These are phyloP conservation scores for Saturnispora kantuleensis DNA, from an alignment of 805 yeast genomes.

Conservation along the genomic window DNA sequence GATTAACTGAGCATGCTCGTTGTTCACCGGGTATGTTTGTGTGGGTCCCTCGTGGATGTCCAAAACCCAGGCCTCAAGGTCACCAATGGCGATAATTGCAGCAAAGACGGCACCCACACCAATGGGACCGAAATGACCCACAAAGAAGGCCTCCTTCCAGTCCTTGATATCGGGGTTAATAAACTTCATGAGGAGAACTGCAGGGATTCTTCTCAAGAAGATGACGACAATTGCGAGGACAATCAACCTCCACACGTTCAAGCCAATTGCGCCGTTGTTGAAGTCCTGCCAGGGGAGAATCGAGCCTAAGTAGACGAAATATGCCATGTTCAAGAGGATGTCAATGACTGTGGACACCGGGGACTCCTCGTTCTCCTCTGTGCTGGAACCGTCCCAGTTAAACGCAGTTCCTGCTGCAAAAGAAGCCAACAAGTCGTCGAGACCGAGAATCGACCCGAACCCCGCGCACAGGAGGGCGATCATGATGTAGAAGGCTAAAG, in stretches of 20 bases:
- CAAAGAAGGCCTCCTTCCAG: conserved; percentile 60
- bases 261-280: conserved; percentile 36
- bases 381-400: conserved; percentile 66
- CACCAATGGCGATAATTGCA: conserved; percentile 27
- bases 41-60: conserved; percentile 29
- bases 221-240: conserved; percentile 42
- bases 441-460: conserved; percentile 54
- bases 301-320: conserved; percentile 61
- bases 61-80: conserved; percentile 29
- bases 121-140: conserved; percentile 72
- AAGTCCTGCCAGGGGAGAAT: conserved; percentile 61
- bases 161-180: conserved; percentile 51
- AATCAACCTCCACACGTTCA: conserved; percentile 44
- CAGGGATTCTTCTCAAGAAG: conserved; percentile 45
- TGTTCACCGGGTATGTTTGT: conserved; percentile 21
- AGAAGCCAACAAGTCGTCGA: conserved; percentile 62
- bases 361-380: conserved; percentile 48
- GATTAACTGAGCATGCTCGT: conserved; percentile 24
- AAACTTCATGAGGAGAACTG: conserved; percentile 44
- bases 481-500: conserved; percentile 44
- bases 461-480: conserved; percentile 50
- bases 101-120: conserved; percentile 38
- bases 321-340: conserved; percentile 52
- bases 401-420: conserved; percentile 67
- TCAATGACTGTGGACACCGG: conserved; percentile 60